These are phyloP conservation scores for Limnomonas spitsbergensis DNA, from an alignment of 139 green algal species.

Conservation along the genomic window DNA sequence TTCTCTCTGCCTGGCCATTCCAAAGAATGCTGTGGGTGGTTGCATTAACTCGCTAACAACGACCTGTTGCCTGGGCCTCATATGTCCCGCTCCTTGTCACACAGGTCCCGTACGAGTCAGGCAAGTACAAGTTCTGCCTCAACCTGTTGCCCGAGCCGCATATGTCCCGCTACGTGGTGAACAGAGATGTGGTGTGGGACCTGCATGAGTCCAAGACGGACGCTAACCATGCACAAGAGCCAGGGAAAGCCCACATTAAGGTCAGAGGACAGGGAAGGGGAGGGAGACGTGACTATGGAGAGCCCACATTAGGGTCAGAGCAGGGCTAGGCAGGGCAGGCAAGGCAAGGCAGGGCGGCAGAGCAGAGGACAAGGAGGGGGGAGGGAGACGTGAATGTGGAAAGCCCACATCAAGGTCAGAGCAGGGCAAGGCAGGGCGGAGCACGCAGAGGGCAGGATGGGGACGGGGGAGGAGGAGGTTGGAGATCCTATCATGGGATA, in stretches of 20 bases:
- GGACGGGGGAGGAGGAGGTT: not conserved
- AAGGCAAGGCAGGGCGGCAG: not conserved
- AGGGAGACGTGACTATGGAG: not conserved
- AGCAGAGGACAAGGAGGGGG: not conserved
- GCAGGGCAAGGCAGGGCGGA: too few relatives aligned
- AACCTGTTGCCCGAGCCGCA: slow-evolving; percentile 23
- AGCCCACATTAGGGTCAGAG: not conserved
- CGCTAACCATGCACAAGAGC: not conserved
- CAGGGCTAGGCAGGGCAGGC: too few relatives aligned
- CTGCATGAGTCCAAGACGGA: not conserved
- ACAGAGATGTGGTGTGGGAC: slow-evolving; percentile 42
- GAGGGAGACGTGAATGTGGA: not conserved
- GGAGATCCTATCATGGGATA: too few relatives aligned
- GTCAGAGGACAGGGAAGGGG: not conserved
- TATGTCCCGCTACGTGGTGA: slow-evolving; percentile 26
- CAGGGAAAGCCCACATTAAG: not conserved
- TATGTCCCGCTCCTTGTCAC: not conserved
- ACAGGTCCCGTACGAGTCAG: slow-evolving; percentile 49
- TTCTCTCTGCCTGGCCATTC: too few relatives aligned
- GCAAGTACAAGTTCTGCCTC: slow-evolving; percentile 54
- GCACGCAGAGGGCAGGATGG: not conserved
- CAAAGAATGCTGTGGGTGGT: too few relatives aligned
- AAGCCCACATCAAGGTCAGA: not conserved
- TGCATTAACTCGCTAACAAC: too few relatives aligned
- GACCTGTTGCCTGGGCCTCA: too few relatives aligned